Evolutionary conservation across 2,329 filamentous ascomycete genomes (phyloP), one percentile per base, ranked within the genome.

Genomic region (Scedosporium minutisporum): DNA sequence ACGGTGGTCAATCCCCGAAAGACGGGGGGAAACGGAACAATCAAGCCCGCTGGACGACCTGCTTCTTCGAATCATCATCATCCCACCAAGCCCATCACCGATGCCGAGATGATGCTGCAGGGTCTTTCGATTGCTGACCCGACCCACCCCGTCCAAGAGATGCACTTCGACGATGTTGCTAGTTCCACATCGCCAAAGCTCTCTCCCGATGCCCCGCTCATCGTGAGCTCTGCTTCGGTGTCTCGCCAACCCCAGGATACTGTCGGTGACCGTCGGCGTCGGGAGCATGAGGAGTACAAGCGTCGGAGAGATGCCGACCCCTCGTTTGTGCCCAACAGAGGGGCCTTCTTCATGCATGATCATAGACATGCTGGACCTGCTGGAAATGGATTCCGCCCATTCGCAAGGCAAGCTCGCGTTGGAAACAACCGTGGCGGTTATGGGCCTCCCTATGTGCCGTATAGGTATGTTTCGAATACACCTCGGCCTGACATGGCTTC

Each of bases 301-400:
- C 91, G 89, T 76, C 90, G 90, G 74, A 85, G 91, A 68, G 91
- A 96, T 71, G 87, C 91, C 68, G 91, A 96, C 73, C 93, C 93
- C 42, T 87, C 93, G 10, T 96, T 96, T 76, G 93, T 97, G 62
- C 93, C 95, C 62, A 97, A 96, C 71, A 83, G 93, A 67, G 95
- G 95, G 64, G 88, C 90, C 65, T 97, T 97, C 80, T 97, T 97
- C 78, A 92, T 97, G 85, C 93, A 97, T 74, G 95, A 97, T 72
- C 91, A 95, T 70, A 85, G 91, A 65, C 87, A 91, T 68, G 85
- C 89, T 63, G 88, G 88, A n/a, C 84, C 87, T 55, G 85, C 87
- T 67, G 83, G 87, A 61, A 93, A 93, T 74, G 89, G 89, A 61
- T 91, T 93, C 74, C 82, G 89, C 63, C 84, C 87, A 12, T 89